phyloP scores from a whole-genome alignment of 352 stramenopile genomes.

The Globisporangium iwayamae region DNA sequence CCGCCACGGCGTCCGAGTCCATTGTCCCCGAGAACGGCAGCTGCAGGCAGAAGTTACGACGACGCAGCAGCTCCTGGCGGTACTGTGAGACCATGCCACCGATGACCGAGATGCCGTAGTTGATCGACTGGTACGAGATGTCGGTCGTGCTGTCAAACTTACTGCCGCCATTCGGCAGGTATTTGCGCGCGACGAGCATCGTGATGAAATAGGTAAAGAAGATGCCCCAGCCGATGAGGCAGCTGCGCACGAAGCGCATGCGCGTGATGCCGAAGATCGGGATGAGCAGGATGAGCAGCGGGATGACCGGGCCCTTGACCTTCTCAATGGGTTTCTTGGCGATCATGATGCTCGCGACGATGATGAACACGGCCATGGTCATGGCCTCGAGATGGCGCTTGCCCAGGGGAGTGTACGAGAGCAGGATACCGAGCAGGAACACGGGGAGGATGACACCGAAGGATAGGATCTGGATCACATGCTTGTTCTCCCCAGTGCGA shows the following conservation, averaged over 20 bases:
- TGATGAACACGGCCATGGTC: constrained; percentile 51
- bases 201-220: constrained; percentile 67
- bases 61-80: constrained; percentile 67
- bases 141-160: constrained; percentile 68
- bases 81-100: constrained; percentile 85
- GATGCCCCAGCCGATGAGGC: constrained; percentile 63
- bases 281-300: constrained; percentile 77
- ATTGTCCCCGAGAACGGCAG: constrained; percentile 70
- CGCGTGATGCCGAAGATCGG: constrained; percentile 82
- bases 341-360: constrained; percentile 66
- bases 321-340: constrained; percentile 78
- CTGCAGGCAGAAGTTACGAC: constrained; percentile 75
- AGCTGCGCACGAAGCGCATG: constrained; percentile 78
- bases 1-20: constrained; percentile 51
- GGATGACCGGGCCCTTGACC: constrained; percentile 58
- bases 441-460: constrained; percentile 59
- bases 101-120: constrained; percentile 79
- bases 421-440: constrained; percentile 49
- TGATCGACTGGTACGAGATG: constrained; percentile 80
- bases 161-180: constrained; percentile 23
- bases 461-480: constrained; percentile 41
- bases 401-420: constrained; percentile 48
- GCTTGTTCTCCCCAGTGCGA: constrained; percentile 40
- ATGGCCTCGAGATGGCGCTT: constrained; percentile 60
- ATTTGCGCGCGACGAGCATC: constrained; percentile 44